Conservation (phyloP, 2,329 filamentous ascomycete genomes). For the Chrysoporthe deuterocubensis region DNA sequence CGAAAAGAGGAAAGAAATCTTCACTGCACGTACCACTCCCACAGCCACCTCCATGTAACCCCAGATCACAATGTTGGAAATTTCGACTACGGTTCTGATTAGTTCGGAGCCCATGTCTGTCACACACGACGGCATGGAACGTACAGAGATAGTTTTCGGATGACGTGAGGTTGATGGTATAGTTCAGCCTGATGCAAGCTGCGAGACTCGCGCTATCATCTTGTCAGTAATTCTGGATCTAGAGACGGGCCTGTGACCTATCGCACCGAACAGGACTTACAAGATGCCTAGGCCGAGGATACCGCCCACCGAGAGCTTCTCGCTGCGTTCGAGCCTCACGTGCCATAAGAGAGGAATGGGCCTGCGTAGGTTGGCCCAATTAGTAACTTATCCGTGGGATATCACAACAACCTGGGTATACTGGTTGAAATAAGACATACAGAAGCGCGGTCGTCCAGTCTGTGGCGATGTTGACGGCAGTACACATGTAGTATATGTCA, state of each 20-base stretch:
- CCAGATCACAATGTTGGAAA: slow-evolving; percentile 27
- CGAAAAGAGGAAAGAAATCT: background rate
- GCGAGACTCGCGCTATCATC: slow-evolving; percentile 23
- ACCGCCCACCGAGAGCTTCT: slow-evolving; percentile 25
- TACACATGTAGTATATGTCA: slow-evolving; percentile 23
- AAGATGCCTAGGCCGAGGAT: slow-evolving; percentile 28
- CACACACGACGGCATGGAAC: background rate
- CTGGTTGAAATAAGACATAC: background rate
- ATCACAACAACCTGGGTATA: background rate
- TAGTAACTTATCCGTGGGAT: background rate
- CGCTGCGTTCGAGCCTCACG: slow-evolving; percentile 26
- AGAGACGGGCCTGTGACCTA: background rate
- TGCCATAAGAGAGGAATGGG: slow-evolving; percentile 27
- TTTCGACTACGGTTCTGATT: background rate
- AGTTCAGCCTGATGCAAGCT: slow-evolving; percentile 27
- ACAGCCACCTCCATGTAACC: slow-evolving; percentile 27
- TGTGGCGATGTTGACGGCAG: slow-evolving; percentile 25
- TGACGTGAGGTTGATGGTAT: slow-evolving; percentile 24
- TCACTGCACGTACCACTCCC: slow-evolving; percentile 11
- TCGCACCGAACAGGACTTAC: slow-evolving; percentile 5
- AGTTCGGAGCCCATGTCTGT: background rate
- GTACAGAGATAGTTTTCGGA: slow-evolving; percentile 23
- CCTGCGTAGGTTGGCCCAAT: background rate
- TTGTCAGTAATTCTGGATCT: background rate
- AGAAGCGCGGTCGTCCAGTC: slow-evolving; percentile 24